A percentile compares a stretch with the other conserved stretches of the same genome.
Evolutionary conservation across 192 early-diverging fungal genomes (phyloP).

Genomic region (Cetraspora pellucida): DNA sequence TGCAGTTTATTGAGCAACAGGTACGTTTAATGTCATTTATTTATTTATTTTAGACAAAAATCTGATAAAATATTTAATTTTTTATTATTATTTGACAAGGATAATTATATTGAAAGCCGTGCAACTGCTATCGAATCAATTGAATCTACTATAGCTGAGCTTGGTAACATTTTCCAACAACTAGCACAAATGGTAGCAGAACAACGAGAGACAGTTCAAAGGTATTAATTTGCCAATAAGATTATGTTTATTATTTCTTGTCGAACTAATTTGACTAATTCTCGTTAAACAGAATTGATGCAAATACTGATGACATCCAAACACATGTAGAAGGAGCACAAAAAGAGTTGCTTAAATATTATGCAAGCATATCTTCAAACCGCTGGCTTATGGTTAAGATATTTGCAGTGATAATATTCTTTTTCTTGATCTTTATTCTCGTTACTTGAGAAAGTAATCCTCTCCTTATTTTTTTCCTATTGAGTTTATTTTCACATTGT

Average conservation of each 20-base stretch:
- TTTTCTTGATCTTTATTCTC: slow-evolving; percentile 76
- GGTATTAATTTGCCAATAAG: slow-evolving; percentile 36
- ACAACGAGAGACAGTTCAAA: slow-evolving; percentile 87
- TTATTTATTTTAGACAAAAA: background rate
- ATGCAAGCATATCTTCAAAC: slow-evolving; percentile 88
- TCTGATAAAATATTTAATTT: background rate
- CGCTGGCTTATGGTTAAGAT: slow-evolving; percentile 96
- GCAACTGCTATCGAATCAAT: slow-evolving; percentile 93
- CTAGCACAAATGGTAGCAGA: slow-evolving; percentile 85
- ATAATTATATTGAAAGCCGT: slow-evolving; percentile 86
- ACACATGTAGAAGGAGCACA: slow-evolving; percentile 90
- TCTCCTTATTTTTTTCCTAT: too few species aligned
- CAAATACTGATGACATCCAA: slow-evolving; percentile 91
- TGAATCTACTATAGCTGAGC: slow-evolving; percentile 95
- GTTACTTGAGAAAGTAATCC: slow-evolving; percentile 6
- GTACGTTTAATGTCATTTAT: background rate
- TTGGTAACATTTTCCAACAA: slow-evolving; percentile 89
- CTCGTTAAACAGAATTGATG: slow-evolving; percentile 70
- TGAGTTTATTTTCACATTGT: too few species aligned
- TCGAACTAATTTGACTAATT: background rate
- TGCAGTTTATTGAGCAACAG: slow-evolving; percentile 31
- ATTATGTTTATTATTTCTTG: background rate
- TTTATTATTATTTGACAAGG: slow-evolving; percentile 48
- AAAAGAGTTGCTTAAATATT: slow-evolving; percentile 88
- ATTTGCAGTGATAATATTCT: slow-evolving; percentile 86